Evolutionary conservation across 1,284 basidiomycete genomes (phyloP), one percentile per base, ranked within the genome.

Genomic region (Cutaneotrichosporon daszewskae): DNA sequence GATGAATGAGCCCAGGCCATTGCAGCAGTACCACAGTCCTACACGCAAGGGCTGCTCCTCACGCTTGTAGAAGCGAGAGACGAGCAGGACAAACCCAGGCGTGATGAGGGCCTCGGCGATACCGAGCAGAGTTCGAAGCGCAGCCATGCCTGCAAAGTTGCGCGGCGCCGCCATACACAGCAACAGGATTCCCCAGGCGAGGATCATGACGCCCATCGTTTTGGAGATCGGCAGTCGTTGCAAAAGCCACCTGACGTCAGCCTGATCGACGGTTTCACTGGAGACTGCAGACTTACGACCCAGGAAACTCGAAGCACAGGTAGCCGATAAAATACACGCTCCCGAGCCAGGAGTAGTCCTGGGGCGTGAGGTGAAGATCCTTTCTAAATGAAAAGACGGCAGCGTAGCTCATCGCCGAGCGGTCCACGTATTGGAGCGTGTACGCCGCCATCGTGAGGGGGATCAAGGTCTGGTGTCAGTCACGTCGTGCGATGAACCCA

Each of bases 371-470:
- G 22, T 56, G 37, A 5, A 60, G 56, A 43, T 71, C 68, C 32
- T 40, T 43, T 12, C 59, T 49, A 43, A 65, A 65, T 13, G 54
- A 48, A 43, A 66, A 67, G 5, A 70, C 62, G 12, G 65, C 64
- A 11, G 66, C 66, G 47, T 62, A 64, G 37, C 62, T 53, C 57
- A 70, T 66, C 10, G 67, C 66, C 22, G 59, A 60, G 39, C 66
- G 61, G 50, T 70, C 68, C 32, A 66, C 55, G 42, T 65, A 70
- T 42, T 70, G 68, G n/a, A 70, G 44, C 12, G 59, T 64, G 40
- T 68, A 70, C 26, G 66, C 62, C 11, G 52, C 49, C 49, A 66
- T 61, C 14, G 64, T 62, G 26, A 67, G 58, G 13, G 68, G 66
- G 8, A 70, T 45, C 1, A 67, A 53, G 7, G 56, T 25, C 59